Base-by-base conservation (phyloP, 495 filamentous ascomycete species). In the Daldinia decipiens region DNA sequence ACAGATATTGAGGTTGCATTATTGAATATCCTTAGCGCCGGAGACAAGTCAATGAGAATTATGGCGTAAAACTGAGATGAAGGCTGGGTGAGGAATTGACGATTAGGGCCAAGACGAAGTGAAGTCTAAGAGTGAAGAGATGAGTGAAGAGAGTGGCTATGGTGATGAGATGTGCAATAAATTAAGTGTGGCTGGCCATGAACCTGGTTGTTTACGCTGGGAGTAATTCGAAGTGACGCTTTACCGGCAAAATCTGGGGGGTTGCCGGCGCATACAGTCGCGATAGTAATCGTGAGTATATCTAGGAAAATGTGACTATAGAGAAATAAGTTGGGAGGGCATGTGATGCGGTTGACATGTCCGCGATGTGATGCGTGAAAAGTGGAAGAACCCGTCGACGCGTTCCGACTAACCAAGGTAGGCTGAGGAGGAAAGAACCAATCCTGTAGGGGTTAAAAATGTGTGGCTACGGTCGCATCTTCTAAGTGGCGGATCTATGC, bases 341-440 rank as follows among this genome's bases (percentile, higher is more conserved):
- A 68, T 68, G 65, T 73, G 70, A 64, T 73, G 64, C 57, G 56
- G 56, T 62, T 58, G 40, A 68, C 36, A 68, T 68, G 50, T 32
- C 70, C 61, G 70, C 70, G 70, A 70, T 70, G 61, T 56, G 67
- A 72, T 57, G 70, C 65, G 65, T 73, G 70, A 73, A 73, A 68
- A 73, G 65, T 73, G 65, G 70, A 73, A 73, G 70, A 72, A 68
- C 47, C 70, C 70, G 70, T 73, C 39, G 70, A 73, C 70, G 70
- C 70, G 70, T 73, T 68, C 65, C 39, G 58, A 68, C 70, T 72
- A 67, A 72, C 69, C 64, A 68, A 64, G 65, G 47, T 63, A 53
- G 65, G 64, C 64, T 64, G 59, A 51, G 52, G n/a, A 40, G 43
- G 61, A 26, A 43, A 57, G 31, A 36, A 61, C 69, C 34, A 65